Base-by-base conservation (phyloP, 2,329 filamentous ascomycete genomes). In the Teratosphaeria zuluensis region DNA sequence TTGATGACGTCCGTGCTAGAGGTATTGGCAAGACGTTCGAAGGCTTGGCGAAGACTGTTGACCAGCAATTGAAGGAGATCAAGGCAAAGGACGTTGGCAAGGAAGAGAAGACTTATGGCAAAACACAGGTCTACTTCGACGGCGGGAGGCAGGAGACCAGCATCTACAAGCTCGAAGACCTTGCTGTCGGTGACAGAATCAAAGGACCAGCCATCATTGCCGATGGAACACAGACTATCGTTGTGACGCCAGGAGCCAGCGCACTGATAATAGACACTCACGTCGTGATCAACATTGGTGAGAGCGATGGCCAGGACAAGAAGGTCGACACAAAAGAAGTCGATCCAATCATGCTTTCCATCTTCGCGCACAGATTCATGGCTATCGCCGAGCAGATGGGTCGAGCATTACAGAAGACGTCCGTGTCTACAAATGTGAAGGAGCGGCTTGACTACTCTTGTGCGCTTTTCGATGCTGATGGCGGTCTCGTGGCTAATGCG, bases 11-110 rank as follows among this genome's bases (percentile, higher is more conserved):
- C 2, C 85, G 92, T 48, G 89, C 92, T 4, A 82, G 92, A 58
- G 90, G 90, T 14, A 95, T 96, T 62, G 92, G 90, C 53, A 95
- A 91, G 78, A 92, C 89, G 53, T 92, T 92, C 71, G 81, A 88
- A 56, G 86, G 88, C 53, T 77, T 87, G 32, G 88, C 90, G 61
- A 87, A 89, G 76, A 92, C 88, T 0, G 88, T 95, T 3, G 90
- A 95, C 63, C 81, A 90, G 68, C 91, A 96, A 69, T 78, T 96
- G 16, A 87, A 85, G 66, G 81, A 84, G 6, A 79, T 92, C 59
- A 82, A 81, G 60, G 79, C 83, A 0, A 82, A 81, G 59, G 78
- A 84, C 31, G 63, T 81, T 0, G 77, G 82, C 1, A 76, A 80
- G 3, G 75, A 77, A n/a, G 76, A 81, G 54, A 89, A 89, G 68